phyloP scores from a whole-genome alignment of 2,329 filamentous ascomycete genomes.

The Hymenoscyphus fraxineus region DNA sequence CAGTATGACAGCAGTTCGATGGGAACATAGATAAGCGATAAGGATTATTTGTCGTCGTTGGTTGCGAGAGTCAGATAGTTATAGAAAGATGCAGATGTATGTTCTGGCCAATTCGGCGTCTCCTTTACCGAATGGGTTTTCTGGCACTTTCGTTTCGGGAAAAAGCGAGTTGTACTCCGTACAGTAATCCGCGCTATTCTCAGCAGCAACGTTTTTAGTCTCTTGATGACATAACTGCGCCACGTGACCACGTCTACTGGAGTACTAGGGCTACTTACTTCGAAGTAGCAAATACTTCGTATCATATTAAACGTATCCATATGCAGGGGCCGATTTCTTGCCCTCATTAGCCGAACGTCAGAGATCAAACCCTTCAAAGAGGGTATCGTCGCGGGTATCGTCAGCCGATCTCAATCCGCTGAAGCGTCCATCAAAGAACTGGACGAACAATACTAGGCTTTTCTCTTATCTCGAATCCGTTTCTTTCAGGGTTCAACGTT shows the following conservation, averaged over 20 bases:
- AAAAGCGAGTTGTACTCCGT: background rate
- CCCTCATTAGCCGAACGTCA: no score
- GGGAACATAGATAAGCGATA: background rate
- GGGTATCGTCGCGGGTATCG: no score
- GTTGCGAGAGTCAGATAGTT: no score
- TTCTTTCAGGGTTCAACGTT: background rate
- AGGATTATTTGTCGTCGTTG: background rate
- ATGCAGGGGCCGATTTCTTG: no score
- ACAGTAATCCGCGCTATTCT: background rate
- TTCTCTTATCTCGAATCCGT: background rate
- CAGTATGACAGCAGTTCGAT: background rate
- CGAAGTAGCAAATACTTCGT: no score
- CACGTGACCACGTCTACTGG: background rate
- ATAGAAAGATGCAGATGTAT: no score
- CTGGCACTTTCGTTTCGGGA: background rate
- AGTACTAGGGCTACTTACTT: no score
- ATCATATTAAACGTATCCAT: no score
- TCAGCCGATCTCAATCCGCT: no score
- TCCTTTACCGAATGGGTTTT: background rate
- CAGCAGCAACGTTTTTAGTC: background rate
- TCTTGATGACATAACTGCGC: background rate
- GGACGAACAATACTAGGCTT: conserved; percentile 1
- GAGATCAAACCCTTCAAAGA: no score
- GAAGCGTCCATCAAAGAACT: background rate
- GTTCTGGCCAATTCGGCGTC: background rate